These are phyloP conservation scores for Diplocarpon mali DNA, from an alignment of 2,329 filamentous ascomycete genomes.

Conservation along the genomic window DNA sequence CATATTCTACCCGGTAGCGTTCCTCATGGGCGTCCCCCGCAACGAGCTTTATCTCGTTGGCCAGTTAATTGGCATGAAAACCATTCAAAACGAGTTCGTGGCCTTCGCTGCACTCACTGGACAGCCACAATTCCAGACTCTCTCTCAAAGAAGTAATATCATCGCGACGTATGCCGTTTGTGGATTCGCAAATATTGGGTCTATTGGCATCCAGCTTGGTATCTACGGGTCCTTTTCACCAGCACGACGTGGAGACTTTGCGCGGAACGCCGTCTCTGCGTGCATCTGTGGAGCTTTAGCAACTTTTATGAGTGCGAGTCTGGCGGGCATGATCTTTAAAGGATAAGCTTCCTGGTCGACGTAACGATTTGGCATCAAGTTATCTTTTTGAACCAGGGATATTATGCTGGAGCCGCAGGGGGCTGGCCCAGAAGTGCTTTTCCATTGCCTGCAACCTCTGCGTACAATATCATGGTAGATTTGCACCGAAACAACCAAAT, in stretches of 20 bases:
- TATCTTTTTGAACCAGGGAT: too few species aligned
- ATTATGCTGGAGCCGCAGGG: too few species aligned
- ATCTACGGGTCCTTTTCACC: not conserved
- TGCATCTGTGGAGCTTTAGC: slow-evolving; percentile 1
- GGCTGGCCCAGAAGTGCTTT: too few species aligned
- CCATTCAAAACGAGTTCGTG: slow-evolving; percentile 5
- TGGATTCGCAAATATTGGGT: slow-evolving; percentile 5
- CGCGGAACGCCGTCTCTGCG: slow-evolving; percentile 1
- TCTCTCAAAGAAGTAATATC: slow-evolving; percentile 2
- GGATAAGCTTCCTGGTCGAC: too few species aligned
- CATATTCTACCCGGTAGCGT: slow-evolving; percentile 6
- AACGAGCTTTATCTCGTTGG: slow-evolving; percentile 3
- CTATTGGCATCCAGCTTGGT: slow-evolving; percentile 1
- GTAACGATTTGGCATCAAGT: too few species aligned
- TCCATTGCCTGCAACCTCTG: too few species aligned
- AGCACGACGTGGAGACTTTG: slow-evolving; percentile 1
- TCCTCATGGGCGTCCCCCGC: slow-evolving; percentile 6
- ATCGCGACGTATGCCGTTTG: slow-evolving; percentile 3
- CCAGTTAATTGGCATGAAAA: slow-evolving; percentile 4
- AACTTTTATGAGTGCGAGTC: slow-evolving; percentile 2
- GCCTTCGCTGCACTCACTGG: slow-evolving; percentile 2
- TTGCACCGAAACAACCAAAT: too few species aligned
- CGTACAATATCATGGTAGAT: too few species aligned
- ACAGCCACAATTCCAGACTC: not conserved
- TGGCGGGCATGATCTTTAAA: slow-evolving; percentile 1